Evolutionary conservation across 2,329 filamentous ascomycete genomes (phyloP), one percentile per base, ranked within the genome.

Genomic region (Aspergillus sp.): DNA sequence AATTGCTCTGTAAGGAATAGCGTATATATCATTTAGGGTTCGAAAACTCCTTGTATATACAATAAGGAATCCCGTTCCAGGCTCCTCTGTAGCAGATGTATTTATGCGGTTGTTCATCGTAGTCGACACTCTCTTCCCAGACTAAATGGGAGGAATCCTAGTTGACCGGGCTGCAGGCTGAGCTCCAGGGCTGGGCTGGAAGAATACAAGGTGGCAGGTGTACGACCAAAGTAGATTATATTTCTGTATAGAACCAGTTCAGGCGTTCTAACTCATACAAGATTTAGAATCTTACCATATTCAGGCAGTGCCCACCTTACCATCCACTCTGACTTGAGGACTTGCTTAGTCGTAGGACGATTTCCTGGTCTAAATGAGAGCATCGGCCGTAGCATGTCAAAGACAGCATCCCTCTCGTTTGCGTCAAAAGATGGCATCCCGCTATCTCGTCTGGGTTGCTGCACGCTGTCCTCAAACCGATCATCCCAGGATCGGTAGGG

Each of bases 311-410:
- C 65, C 65, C 64, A 67, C 49, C 61, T 63, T 3, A 61, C 52
- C 64, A 67, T 68, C 65, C 63, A 68, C 58, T 67, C 63, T 19
- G 58, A 65, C 31, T 61, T 50, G 17, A 67, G 59, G 47, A 68
- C 44, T 31, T 65, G 52, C 47, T 59, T 50, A 2, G 65, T 48
- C 57, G 64, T 51, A 43, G 57, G 47, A 19, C 65, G 60, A 53
- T 60, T 43, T 44, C 62, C 64, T 16, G 64, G 55, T 32, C 53
- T 63, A 50, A 67, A 68, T 34, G 51, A 52, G 10, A 69, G 59
- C 64, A 67, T 68, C 25, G 59, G 31, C 38, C 58, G 54, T 43
- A 68, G 42, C 65, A 67, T 64, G 6, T 49, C 38, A 21, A 61
- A 60, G 9, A 69, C 34, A 53, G 65, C 66, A 45, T 59, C 54